Evolutionary conservation across 257 asterid genomes (phyloP), one percentile per base, ranked within the genome.

Genomic region (Solanum sejunctum): DNA sequence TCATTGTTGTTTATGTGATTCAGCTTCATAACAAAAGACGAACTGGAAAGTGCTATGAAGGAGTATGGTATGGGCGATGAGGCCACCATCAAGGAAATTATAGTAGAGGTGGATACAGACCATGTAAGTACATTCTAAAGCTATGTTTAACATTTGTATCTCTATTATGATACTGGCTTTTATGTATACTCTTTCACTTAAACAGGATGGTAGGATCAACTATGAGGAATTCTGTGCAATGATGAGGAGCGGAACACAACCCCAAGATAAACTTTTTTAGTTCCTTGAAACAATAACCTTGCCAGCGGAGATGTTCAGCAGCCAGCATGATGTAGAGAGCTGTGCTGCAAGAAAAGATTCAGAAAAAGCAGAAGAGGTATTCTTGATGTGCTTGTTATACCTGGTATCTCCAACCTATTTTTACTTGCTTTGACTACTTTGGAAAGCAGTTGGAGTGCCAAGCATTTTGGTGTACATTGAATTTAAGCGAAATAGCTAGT

Each of bases 31-130:
- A 93, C 96, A 56, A 91, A 87, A 85, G 96, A 93, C 86, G 96
- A 93, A 88, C 93, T 93, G 84, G 93, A 91, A 89, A 86, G 87
- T 86, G 96, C 96, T 28, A 93, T 93, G 96, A 91, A 91, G 88
- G 93, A 91, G 84, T 89, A 93, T 5, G 93, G 93, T 32, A 90
- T 93, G 88, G 96, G 94, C 16, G 96, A 93, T 70, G 96, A 90
- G 63, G 91, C 88, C 57, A 93, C 91, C 87, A 93, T 93, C 85
- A 89, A 84, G 88, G 96, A 93, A 81, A 93, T 93, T 52, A 91
- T 93, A 49, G 86, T 92, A 11, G 96, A 93, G 87, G 96, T 93
- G 85, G 96, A 91, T 77, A 91, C 96, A 49, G 96, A 93, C 82
- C 90, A 93, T 87, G 96, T 91, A 85, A 88, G 94, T 89, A 45